Evolutionary conservation across 2,329 filamentous ascomycete genomes (phyloP).

Genomic region (Metarhizium humberi): DNA sequence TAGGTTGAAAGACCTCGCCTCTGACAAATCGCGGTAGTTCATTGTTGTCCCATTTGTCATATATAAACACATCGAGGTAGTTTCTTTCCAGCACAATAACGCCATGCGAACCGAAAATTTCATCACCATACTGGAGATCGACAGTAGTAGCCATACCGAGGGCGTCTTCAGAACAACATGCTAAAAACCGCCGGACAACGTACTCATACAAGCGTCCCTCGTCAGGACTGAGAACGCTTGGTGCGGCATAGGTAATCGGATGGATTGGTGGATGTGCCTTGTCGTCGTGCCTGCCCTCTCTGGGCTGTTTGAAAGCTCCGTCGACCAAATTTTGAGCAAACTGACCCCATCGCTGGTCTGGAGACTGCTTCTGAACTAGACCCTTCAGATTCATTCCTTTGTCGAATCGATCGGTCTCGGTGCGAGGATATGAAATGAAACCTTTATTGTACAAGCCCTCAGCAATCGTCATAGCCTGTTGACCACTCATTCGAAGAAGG

Average conservation of each 20-base stretch:
- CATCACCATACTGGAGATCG: conserved; percentile 74
- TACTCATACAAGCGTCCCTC: conserved; percentile 86
- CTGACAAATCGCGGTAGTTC: conserved; percentile 70
- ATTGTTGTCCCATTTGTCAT: conserved; percentile 92
- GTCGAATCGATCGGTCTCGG: conserved; percentile 94
- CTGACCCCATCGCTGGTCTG: conserved; percentile 65
- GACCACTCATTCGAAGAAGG: conserved; percentile 83
- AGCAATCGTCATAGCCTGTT: conserved; percentile 80
- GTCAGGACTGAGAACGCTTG: conserved; percentile 51
- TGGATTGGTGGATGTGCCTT: conserved; percentile 97
- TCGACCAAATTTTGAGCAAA: conserved; percentile 70
- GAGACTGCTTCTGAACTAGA: conserved; percentile 75
- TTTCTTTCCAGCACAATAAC: conserved; percentile 81
- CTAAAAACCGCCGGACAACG: conserved; percentile 81
- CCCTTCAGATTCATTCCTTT: conserved; percentile 74
- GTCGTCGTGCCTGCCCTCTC: conserved; percentile 81
- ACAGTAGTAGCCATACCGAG: conserved; percentile 78
- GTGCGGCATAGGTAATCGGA: conserved; percentile 74
- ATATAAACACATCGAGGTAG: conserved; percentile 90
- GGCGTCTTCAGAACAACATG: conserved; percentile 92
- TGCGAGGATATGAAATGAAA: conserved; percentile 95
- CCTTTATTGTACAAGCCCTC: conserved; percentile 87
- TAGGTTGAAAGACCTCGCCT: conserved; percentile 78
- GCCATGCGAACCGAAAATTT: conserved; percentile 73
- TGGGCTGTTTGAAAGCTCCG: conserved; percentile 71